Percentiles rank a stretch among this genome's conserved stretches.
Conservation (phyloP, 2,329 filamentous ascomycete genomes). For the Elsinoe necatrix region DNA sequence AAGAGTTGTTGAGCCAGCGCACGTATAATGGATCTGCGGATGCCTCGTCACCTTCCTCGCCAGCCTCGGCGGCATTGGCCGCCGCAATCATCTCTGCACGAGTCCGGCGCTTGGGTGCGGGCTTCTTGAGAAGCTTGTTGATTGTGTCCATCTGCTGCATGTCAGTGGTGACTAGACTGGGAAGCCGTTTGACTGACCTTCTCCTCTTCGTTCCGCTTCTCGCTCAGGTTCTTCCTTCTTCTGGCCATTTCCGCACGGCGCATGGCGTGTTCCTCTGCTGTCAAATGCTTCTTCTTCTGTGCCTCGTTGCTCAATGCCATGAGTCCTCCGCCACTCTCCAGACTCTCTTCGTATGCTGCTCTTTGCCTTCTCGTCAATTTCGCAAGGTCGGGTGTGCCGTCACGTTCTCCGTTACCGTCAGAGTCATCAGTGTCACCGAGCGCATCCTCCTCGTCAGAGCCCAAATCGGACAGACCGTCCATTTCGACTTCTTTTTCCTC, state of each 20-base stretch:
- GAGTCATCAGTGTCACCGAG: constrained; percentile 35
- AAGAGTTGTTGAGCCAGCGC: constrained; percentile 61
- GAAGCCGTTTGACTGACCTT: constrained; percentile 45
- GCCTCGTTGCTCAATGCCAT: constrained; percentile 55
- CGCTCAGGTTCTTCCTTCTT: constrained; percentile 62
- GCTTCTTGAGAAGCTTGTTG: constrained; percentile 81
- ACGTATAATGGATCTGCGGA: constrained; percentile 52
- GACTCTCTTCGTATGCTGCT: constrained; percentile 40
- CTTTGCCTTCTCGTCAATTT: constrained; percentile 63
- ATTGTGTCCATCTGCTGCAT: constrained; percentile 71
- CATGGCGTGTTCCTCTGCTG: constrained; percentile 65
- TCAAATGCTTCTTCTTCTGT: constrained; percentile 65
- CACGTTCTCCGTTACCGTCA: constrained; percentile 33
- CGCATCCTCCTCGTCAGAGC: constrained; percentile 29
- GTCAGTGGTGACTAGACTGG: constrained; percentile 15
- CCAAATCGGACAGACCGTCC: constrained; percentile 37
- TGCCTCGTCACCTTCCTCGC: constrained; percentile 29
- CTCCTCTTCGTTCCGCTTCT: constrained; percentile 71
- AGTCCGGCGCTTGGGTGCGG: constrained; percentile 59
- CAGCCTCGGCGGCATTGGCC: constrained; percentile 37
- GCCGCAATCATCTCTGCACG: constrained; percentile 40
- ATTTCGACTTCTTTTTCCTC: constrained; percentile 45
- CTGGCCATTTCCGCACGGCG: constrained; percentile 65
- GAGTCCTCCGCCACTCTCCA: constrained; percentile 28
- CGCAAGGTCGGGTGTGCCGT: constrained; percentile 52